Conservation (phyloP, 2,329 filamentous ascomycete species). For the Hypoxylon sp. region DNA sequence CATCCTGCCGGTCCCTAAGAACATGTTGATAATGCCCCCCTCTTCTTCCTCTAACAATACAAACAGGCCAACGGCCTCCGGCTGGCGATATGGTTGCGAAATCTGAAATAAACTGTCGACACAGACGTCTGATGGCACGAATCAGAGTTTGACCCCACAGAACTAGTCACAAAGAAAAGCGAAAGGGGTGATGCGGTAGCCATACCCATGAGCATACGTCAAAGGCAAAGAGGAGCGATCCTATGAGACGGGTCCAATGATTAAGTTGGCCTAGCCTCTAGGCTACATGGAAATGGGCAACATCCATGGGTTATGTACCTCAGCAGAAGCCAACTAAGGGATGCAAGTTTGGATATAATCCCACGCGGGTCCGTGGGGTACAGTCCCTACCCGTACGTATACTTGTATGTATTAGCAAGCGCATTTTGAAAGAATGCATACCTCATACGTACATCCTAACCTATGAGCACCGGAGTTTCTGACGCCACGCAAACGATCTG, state of each 20-base stretch:
- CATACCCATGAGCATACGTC: neutral
- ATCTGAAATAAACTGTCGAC: neutral
- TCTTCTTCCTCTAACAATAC: neutral
- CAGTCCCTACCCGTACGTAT: slow-evolving; percentile 9
- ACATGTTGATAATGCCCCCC: neutral
- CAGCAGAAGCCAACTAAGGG: neutral
- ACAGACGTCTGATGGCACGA: neutral
- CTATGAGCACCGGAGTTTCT: neutral
- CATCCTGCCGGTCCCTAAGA: slow-evolving; percentile 2
- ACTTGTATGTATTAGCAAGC: slow-evolving; percentile 1
- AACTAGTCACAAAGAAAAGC: neutral
- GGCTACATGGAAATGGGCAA: neutral
- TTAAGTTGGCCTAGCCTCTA: slow-evolving; percentile 1
- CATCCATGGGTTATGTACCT: neutral
- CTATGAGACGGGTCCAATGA: neutral
- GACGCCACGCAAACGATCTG: neutral
- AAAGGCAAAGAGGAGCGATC: neutral
- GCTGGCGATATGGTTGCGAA: neutral
- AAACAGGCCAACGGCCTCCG: neutral
- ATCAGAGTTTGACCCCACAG: neutral
- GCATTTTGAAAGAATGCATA: neutral
- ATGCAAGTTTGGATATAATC: slow-evolving; percentile 17
- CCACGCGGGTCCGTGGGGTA: slow-evolving; percentile 28
- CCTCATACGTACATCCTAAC: neutral
- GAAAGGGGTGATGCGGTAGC: neutral